These are phyloP conservation scores for Aspergillus conjunctus DNA, from an alignment of 495 filamentous ascomycete species.

Conservation along the genomic window DNA sequence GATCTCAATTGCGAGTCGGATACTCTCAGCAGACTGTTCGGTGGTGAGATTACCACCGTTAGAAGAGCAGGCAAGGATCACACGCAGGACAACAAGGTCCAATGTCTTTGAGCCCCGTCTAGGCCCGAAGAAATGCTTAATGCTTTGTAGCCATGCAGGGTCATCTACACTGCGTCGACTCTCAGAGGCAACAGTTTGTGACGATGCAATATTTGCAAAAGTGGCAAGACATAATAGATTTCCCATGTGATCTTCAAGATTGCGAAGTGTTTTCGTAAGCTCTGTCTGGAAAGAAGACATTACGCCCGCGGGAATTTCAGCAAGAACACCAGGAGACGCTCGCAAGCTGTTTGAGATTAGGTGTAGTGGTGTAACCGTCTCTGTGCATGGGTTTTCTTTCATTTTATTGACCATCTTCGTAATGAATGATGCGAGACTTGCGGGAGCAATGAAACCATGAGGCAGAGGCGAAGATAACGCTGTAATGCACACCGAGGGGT, in stretches of 20 bases:
- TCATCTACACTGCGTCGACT: slow-evolving; percentile 20
- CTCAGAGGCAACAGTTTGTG: slow-evolving; percentile 3
- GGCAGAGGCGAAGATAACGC: slow-evolving; percentile 49
- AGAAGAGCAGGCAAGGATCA: slow-evolving; percentile 54
- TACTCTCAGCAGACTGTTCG: slow-evolving; percentile 47
- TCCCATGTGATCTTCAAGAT: slow-evolving; percentile 48
- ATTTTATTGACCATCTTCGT: slow-evolving; percentile 38
- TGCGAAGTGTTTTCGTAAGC: slow-evolving; percentile 48
- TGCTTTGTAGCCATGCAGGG: slow-evolving; percentile 41
- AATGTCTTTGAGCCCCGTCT: slow-evolving; percentile 56
- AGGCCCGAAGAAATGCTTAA: slow-evolving; percentile 51
- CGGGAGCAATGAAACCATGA: slow-evolving; percentile 35
- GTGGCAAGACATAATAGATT: slow-evolving; percentile 54
- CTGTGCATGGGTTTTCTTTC: slow-evolving; percentile 35
- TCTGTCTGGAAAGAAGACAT: slow-evolving; percentile 50
- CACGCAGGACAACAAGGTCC: slow-evolving; percentile 55
- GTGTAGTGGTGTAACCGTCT: slow-evolving; percentile 50
- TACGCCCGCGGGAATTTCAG: slow-evolving; percentile 40
- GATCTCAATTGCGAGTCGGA: slow-evolving; percentile 53
- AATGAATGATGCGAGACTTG: slow-evolving; percentile 46
- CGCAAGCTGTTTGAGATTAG: slow-evolving; percentile 39
- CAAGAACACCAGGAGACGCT: slow-evolving; percentile 32
- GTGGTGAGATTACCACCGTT: slow-evolving; percentile 38
- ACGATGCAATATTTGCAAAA: slow-evolving; percentile 45
- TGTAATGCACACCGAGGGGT: slow-evolving; percentile 38